A percentile compares a stretch with the other conserved stretches of the same genome.
Evolutionary conservation across 108 stramenopile genomes (phyloP).

Genomic region (Cafeteria roenbergensis): DNA sequence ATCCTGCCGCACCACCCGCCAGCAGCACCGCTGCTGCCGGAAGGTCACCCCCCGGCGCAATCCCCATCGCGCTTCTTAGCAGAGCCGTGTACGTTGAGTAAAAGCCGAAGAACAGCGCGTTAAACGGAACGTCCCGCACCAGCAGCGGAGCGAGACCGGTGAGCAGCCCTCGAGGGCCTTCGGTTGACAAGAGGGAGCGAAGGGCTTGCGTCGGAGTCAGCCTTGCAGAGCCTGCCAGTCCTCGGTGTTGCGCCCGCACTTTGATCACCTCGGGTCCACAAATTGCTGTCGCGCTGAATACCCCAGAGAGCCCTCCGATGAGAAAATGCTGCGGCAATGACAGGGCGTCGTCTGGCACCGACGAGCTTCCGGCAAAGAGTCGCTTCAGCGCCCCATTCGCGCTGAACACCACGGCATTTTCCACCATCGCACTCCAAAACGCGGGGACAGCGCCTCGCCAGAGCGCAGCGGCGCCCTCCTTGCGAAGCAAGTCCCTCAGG

Average conservation of each 20-base stretch:
- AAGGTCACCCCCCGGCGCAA: background rate
- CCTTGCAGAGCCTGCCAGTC: background rate
- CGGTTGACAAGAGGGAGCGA: background rate
- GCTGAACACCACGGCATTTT: conserved; percentile 20
- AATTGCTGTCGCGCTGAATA: conserved; percentile 14
- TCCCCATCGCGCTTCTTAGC: background rate
- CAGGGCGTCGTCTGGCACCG: background rate
- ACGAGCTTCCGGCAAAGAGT: background rate
- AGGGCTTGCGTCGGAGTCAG: background rate
- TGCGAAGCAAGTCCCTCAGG: background rate
- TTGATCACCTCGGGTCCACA: conserved; percentile 23
- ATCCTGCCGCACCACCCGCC: conserved; percentile 17
- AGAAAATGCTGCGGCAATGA: conserved; percentile 13
- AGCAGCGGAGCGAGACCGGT: conserved; percentile 14
- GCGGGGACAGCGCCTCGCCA: conserved; percentile 18
- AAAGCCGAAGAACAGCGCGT: conserved; percentile 19
- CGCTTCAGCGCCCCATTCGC: conserved; percentile 12
- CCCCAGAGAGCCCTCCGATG: conserved; percentile 11
- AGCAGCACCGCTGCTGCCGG: background rate
- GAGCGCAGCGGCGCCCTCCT: conserved; percentile 7
- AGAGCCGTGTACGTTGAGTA: conserved; percentile 14
- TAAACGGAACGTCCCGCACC: conserved; percentile 24
- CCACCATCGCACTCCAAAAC: conserved; percentile 10
- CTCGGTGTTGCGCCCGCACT: conserved; percentile 6
- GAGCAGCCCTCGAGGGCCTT: conserved; percentile 8